These are phyloP conservation scores for Musa troglodytarum DNA, from an alignment of 176 grass and related monocot species.

Conservation along the genomic window DNA sequence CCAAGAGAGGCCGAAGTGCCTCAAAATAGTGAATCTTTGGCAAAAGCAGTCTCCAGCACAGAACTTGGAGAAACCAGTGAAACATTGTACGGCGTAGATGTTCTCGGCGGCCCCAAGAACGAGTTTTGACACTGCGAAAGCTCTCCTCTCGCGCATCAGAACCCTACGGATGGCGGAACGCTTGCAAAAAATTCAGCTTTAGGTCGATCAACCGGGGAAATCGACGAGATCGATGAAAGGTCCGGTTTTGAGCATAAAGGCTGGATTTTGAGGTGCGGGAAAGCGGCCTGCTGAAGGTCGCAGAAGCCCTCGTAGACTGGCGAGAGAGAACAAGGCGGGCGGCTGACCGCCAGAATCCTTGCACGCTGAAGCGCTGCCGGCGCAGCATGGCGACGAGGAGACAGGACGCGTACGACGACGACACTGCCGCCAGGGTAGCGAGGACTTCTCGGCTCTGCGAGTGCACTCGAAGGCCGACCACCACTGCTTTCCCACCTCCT, in stretches of 20 bases:
- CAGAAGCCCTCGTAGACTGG: conserved; percentile 78
- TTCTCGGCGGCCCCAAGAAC: conserved; percentile 59
- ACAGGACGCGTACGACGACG: conserved; percentile 64
- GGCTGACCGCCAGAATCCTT: not conserved
- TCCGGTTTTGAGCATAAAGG: not conserved
- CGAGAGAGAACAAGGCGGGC: conserved; percentile 3
- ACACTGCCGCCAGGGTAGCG: conserved; percentile 61
- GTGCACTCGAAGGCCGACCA: conserved; percentile 63
- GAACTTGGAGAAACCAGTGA: conserved; percentile 7
- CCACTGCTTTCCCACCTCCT: conserved; percentile 39
- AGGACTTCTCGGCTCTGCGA: conserved; percentile 63
- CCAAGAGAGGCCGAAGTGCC: not conserved
- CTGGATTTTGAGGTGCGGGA: not conserved
- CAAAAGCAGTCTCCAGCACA: not conserved
- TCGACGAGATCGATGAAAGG: not conserved
- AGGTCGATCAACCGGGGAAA: conserved; percentile 54
- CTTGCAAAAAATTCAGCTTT: conserved; percentile 84
- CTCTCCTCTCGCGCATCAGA: conserved; percentile 56
- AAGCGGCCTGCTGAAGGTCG: conserved; percentile 82
- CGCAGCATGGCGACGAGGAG: conserved; percentile 2
- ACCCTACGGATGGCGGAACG: conserved; percentile 56
- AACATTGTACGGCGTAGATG: conserved; percentile 39
- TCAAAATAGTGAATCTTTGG: not conserved
- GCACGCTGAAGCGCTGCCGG: not conserved
- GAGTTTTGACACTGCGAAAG: conserved; percentile 53